A percentile compares a stretch with the other conserved stretches of the same genome.
These are phyloP conservation scores for Phycomyces nitens DNA, from an alignment of 192 early-diverging fungal species.

Conservation along the genomic window DNA sequence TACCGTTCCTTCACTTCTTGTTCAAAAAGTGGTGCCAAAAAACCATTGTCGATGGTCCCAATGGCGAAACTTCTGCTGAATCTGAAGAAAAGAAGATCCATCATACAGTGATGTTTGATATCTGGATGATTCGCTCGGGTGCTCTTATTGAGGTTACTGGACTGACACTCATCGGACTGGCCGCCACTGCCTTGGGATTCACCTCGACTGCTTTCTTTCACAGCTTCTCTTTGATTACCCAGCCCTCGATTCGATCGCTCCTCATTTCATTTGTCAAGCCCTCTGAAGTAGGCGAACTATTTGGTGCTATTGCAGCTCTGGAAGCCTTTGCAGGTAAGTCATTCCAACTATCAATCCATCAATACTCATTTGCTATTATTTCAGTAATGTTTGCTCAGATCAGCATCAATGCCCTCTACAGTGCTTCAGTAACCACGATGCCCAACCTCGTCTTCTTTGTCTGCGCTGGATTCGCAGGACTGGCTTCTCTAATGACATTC, in stretches of 20 bases:
- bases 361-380: too few relatives aligned
- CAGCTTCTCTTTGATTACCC: conserved; percentile 30
- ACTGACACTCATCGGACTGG: conserved; percentile 32
- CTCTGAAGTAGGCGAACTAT: conserved; percentile 42
- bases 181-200: conserved; percentile 15
- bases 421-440: conserved; percentile 27
- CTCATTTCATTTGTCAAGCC: conserved; percentile 42
- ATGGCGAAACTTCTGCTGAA: neutral
- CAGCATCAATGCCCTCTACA: conserved; percentile 43
- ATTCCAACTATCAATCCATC: too few relatives aligned
- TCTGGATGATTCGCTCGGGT: conserved; percentile 43
- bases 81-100: neutral
- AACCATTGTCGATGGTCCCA: neutral
- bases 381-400: conserved; percentile 39
- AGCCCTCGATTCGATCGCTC: conserved; percentile 40
- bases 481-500: conserved; percentile 34
- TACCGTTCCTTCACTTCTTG: conserved; percentile 30
- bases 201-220: conserved; percentile 21
- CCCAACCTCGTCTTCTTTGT: conserved; percentile 44
- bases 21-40: conserved; percentile 20
- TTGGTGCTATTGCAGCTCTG: conserved; percentile 45
- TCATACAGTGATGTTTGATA: conserved; percentile 32
- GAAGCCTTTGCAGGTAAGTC: conserved; percentile 41
- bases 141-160: conserved; percentile 28
- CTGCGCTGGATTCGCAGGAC: conserved; percentile 28